Base-by-base conservation (phyloP, 2,329 filamentous ascomycete genomes). In the Penicillium sp. region DNA sequence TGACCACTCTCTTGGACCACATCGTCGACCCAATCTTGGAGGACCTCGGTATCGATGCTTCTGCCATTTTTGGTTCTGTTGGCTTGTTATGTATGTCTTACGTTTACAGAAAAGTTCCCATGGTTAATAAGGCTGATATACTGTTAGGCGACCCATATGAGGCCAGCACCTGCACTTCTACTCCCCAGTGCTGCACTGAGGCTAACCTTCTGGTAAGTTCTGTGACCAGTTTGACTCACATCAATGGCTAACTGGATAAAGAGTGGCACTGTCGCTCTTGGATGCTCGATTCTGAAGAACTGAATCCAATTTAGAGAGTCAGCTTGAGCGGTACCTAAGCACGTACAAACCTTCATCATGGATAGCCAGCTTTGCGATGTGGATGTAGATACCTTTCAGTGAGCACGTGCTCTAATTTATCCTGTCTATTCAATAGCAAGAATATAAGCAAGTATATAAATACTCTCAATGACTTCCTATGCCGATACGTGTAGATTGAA, bases 101-200 rank as follows among this genome's bases (percentile, higher is more conserved):
- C 47, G 19, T 33, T 8, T 3, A 1, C 1, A 8, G 13, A 0
- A 14, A 29, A 9, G 7, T 19, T 29, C 7, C 14, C 1, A 16
- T 33, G 13, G 10, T 10, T 22, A 31, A 7, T 3, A 10, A 14
- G 14, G 51, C 45, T 60, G 55, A 60, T 14, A 44, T 22, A n/a
- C 16, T 10, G 11, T 35, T 39, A 72, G 69, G 70, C 53, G 58
- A 66, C 49, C 44, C 60, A 8, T 70, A 69, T 45, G 58, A 64
- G 11, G 35, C 52, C 9, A 33, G 51, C 11, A 52, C 26, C n/a
- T 72, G 70, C 52, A 7, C 43, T 11, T 53, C 58, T 13, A 54
- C 29, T 26, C 68, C 68, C 47, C 62, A 70, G 59, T 71, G 70
- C 68, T 71, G 68, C 56, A 66, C 68, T 19, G 68, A 71, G 58